phyloP scores from a whole-genome alignment of 352 stramenopile genomes.

The Blastocystis sp. region DNA sequence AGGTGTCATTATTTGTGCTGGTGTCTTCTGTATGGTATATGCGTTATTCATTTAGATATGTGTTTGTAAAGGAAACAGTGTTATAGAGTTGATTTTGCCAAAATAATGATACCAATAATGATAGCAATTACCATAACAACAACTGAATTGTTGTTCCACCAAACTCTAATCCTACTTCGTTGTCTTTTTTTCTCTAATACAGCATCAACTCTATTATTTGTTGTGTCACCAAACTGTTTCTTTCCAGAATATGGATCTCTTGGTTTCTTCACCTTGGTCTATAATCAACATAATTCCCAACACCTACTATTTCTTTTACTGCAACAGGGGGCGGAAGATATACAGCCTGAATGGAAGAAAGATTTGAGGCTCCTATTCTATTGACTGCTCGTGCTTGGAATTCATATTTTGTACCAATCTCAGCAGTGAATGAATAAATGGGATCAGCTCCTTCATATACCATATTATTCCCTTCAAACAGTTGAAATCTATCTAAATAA shows the following conservation, averaged over 20 bases:
- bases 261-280: background rate
- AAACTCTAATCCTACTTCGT: background rate
- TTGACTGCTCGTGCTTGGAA: constrained; percentile 20
- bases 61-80: background rate
- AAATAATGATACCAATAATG: constrained; percentile 38
- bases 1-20: background rate
- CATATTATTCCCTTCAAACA: background rate
- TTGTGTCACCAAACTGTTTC: background rate
- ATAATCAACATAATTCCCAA: background rate
- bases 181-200: constrained; percentile 16
- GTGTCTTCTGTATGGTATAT: background rate
- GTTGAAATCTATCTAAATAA: constrained; percentile 4
- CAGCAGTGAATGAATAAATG: background rate
- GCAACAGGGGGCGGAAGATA: constrained; percentile 11
- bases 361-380: background rate
- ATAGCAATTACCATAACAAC: background rate
- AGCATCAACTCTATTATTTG: constrained; percentile 4
- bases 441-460: constrained; percentile 1
- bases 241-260: background rate
- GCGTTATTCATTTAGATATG: background rate
- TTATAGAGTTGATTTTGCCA: constrained; percentile 29
- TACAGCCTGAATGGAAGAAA: background rate
- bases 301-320: constrained; percentile 25
- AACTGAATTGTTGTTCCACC: constrained; percentile 30
- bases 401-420: background rate